These are phyloP conservation scores for Phytopythium helicoides DNA, from an alignment of 352 stramenopile genomes.

Conservation along the genomic window DNA sequence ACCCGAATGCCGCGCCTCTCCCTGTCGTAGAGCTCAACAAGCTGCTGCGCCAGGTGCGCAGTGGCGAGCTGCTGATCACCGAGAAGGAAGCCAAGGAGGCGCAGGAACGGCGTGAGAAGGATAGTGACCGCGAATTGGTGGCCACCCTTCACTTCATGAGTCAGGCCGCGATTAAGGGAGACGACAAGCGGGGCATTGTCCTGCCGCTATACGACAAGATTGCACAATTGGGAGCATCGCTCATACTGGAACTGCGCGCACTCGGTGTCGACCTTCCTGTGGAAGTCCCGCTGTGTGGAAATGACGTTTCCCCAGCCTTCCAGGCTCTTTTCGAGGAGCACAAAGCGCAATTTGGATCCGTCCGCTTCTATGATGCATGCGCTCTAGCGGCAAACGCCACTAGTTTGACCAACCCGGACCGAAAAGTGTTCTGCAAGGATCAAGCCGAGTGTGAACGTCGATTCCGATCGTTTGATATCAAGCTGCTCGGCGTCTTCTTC, in stretches of 20 bases:
- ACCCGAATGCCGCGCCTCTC: background rate
- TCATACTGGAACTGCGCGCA: conserved; percentile 54
- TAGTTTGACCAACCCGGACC: conserved; percentile 18
- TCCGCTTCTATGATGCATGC: conserved; percentile 65
- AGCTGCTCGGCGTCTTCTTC: conserved; percentile 57
- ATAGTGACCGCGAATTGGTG: conserved; percentile 31
- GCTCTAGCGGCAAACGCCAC: conserved; percentile 27
- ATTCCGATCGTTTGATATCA: conserved; percentile 56
- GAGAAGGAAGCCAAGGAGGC: background rate
- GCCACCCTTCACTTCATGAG: conserved; percentile 26
- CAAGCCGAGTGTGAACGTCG: conserved; percentile 36
- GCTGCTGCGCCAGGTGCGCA: background rate
- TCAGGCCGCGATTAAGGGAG: conserved; percentile 19
- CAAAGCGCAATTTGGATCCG: conserved; percentile 34
- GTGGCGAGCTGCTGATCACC: conserved; percentile 1
- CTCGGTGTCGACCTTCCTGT: conserved; percentile 48
- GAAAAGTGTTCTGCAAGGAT: conserved; percentile 50
- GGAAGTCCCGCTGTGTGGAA: conserved; percentile 59
- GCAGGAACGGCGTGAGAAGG: conserved; percentile 4
- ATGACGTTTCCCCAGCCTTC: conserved; percentile 31
- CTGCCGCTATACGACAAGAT: conserved; percentile 54
- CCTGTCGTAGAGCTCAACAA: background rate
- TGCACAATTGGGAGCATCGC: conserved; percentile 44
- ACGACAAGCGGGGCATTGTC: conserved; percentile 43
- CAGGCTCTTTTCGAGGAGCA: conserved; percentile 20